phyloP scores from a whole-genome alignment of 2,329 filamentous ascomycete species.

The Colletotrichum sp. region DNA sequence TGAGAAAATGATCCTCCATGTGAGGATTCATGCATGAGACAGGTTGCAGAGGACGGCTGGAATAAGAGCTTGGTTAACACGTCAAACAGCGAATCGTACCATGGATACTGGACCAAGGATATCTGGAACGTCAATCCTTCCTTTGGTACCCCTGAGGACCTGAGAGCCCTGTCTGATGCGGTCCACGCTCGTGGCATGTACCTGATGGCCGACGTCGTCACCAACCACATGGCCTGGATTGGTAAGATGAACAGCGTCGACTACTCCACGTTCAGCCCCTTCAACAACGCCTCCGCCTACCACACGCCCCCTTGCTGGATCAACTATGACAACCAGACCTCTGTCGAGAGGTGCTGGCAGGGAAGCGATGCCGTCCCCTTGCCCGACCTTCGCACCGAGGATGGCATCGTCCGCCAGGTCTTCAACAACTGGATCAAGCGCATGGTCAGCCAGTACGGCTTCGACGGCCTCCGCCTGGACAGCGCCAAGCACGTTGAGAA shows the following conservation, averaged over 20 bases:
- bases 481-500: slow-evolving; percentile 67
- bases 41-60: neutral
- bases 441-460: slow-evolving; percentile 64
- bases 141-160: slow-evolving; percentile 64
- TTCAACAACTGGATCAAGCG: slow-evolving; percentile 64
- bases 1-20: neutral
- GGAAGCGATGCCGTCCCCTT: slow-evolving; percentile 55
- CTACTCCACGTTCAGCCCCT: slow-evolving; percentile 37
- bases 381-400: slow-evolving; percentile 66
- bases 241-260: slow-evolving; percentile 55
- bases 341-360: slow-evolving; percentile 55
- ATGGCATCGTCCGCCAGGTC: slow-evolving; percentile 49
- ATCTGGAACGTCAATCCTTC: slow-evolving; percentile 59
- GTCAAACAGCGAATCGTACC: slow-evolving; percentile 47
- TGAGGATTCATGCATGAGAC: neutral
- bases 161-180: slow-evolving; percentile 59
- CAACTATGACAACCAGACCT: slow-evolving; percentile 57
- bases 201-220: slow-evolving; percentile 67
- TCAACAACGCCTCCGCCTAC: slow-evolving; percentile 62
- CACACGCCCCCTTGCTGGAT: slow-evolving; percentile 62
- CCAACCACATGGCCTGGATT: slow-evolving; percentile 54
- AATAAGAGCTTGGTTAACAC: neutral
- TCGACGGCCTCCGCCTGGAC: slow-evolving; percentile 67
- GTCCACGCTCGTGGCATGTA: slow-evolving; percentile 60
- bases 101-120: slow-evolving; percentile 61